These are phyloP conservation scores for Scedosporium dehoogii DNA, from an alignment of 2,329 filamentous ascomycete genomes.

Conservation along the genomic window DNA sequence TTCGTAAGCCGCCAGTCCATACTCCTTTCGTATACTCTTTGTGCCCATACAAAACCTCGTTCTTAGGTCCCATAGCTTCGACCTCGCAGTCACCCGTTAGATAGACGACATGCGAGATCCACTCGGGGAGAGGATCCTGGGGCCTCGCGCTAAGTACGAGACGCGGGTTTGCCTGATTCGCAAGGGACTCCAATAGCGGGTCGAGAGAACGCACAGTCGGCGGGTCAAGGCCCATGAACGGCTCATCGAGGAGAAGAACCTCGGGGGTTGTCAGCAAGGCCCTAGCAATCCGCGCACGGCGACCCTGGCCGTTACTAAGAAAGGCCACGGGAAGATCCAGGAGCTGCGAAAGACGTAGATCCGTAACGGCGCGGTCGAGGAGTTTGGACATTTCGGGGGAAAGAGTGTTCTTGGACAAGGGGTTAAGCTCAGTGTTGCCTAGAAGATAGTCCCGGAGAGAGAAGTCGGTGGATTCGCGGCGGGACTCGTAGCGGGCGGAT, in stretches of 20 bases:
- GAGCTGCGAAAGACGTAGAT: slow-evolving; percentile 60
- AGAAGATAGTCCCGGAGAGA: slow-evolving; percentile 70
- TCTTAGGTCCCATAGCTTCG: slow-evolving; percentile 54
- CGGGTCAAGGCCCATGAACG: slow-evolving; percentile 93
- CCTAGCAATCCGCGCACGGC: slow-evolving; percentile 78
- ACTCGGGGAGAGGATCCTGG: slow-evolving; percentile 78
- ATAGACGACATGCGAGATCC: slow-evolving; percentile 79
- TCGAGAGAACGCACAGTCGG: slow-evolving; percentile 66
- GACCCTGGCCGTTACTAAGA: slow-evolving; percentile 86
- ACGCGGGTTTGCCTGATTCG: slow-evolving; percentile 55
- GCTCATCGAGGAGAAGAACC: slow-evolving; percentile 79
- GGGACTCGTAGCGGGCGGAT: slow-evolving; percentile 81
- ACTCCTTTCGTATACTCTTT: slow-evolving; percentile 35
- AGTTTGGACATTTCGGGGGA: slow-evolving; percentile 36
- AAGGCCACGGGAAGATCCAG: slow-evolving; percentile 78
- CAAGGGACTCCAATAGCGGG: slow-evolving; percentile 57
- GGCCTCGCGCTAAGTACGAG: slow-evolving; percentile 70
- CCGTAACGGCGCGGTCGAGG: slow-evolving; percentile 53
- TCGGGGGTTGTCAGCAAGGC: slow-evolving; percentile 71
- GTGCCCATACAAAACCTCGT: slow-evolving; percentile 47
- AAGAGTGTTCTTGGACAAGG: slow-evolving; percentile 26
- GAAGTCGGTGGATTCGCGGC: slow-evolving; percentile 79
- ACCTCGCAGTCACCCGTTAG: slow-evolving; percentile 59
- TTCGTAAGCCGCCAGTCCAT: slow-evolving; percentile 28
- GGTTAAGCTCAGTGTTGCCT: slow-evolving; percentile 76